phyloP scores from a whole-genome alignment of 192 early-diverging fungal species.

The Coemansia sp. region DNA sequence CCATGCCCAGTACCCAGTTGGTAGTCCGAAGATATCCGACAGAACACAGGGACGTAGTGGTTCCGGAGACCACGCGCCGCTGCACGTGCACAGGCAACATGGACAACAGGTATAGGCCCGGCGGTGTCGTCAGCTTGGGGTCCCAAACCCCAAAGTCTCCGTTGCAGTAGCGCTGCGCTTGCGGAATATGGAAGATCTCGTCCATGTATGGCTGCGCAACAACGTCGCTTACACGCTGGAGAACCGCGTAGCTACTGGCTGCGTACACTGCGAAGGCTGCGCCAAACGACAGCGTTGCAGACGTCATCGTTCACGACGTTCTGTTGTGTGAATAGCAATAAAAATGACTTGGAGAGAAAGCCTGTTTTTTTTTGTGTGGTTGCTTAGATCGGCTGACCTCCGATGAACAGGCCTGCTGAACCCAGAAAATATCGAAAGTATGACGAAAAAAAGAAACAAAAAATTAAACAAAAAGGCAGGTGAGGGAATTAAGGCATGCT shows the following conservation, averaged over 20 bases:
- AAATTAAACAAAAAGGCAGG: too few species aligned
- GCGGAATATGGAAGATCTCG: slow-evolving; percentile 91
- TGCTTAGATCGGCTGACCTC: not conserved
- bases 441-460: not conserved
- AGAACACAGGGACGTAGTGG: slow-evolving; percentile 51
- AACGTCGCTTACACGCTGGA: slow-evolving; percentile 18
- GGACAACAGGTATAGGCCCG: slow-evolving; percentile 77
- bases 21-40: slow-evolving; percentile 57
- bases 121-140: slow-evolving; percentile 96
- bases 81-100: not conserved
- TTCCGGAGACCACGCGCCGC: not conserved
- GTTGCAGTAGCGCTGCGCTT: slow-evolving; percentile 83
- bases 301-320: not conserved
- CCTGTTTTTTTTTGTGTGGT: not conserved
- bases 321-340: not conserved
- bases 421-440: too few species aligned
- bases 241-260: slow-evolving; percentile 27
- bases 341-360: not conserved
- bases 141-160: slow-evolving; percentile 77
- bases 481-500: too few species aligned
- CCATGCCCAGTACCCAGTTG: slow-evolving; percentile 68
- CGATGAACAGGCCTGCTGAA: too few species aligned
- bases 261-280: slow-evolving; percentile 32
- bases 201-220: slow-evolving; percentile 66
- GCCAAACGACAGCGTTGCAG: not conserved